Evolutionary conservation across 2,329 filamentous ascomycete genomes (phyloP).

Genomic region (Samsoniella hepiali): DNA sequence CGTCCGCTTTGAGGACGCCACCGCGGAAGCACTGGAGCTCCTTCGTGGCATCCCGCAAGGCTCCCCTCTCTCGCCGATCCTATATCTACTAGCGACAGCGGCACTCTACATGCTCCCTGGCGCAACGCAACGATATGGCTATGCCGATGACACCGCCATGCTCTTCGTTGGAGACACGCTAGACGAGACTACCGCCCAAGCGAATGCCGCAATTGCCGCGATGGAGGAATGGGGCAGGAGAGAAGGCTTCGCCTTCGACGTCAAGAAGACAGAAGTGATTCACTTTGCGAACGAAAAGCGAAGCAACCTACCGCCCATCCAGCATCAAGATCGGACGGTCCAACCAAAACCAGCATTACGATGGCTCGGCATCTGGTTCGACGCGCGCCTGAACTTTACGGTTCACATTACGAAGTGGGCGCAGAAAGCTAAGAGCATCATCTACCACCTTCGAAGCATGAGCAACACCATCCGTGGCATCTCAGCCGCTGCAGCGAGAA

Average conservation of each 20-base stretch:
- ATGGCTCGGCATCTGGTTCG: constrained; percentile 25
- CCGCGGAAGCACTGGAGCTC: not conserved
- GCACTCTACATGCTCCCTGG: not conserved
- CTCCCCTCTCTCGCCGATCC: constrained; percentile 3
- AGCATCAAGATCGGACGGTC: constrained; percentile 8
- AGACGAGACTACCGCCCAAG: constrained; percentile 16
- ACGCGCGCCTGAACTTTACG: constrained; percentile 21
- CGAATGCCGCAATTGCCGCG: constrained; percentile 15
- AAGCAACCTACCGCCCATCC: constrained; percentile 1
- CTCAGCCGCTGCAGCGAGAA: constrained; percentile 8
- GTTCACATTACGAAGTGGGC: constrained; percentile 20
- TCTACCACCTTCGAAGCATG: constrained; percentile 16
- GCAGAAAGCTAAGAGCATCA: constrained; percentile 20
- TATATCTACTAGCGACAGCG: not conserved
- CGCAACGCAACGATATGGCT: constrained; percentile 20
- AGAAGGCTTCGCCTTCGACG: constrained; percentile 23
- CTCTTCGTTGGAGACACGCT: constrained; percentile 20
- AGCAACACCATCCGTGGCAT: constrained; percentile 15
- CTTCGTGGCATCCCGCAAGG: constrained; percentile 1
- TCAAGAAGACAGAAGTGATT: constrained; percentile 25
- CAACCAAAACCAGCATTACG: constrained; percentile 17
- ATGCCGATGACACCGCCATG: constrained; percentile 23
- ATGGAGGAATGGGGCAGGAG: constrained; percentile 21
- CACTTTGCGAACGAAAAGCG: constrained; percentile 19
- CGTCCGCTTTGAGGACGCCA: not conserved